Percentiles rank a stretch among this genome's conserved stretches.
These are phyloP conservation scores for Aureobasidium musti DNA, from an alignment of 2,329 filamentous ascomycete genomes.

Conservation along the genomic window DNA sequence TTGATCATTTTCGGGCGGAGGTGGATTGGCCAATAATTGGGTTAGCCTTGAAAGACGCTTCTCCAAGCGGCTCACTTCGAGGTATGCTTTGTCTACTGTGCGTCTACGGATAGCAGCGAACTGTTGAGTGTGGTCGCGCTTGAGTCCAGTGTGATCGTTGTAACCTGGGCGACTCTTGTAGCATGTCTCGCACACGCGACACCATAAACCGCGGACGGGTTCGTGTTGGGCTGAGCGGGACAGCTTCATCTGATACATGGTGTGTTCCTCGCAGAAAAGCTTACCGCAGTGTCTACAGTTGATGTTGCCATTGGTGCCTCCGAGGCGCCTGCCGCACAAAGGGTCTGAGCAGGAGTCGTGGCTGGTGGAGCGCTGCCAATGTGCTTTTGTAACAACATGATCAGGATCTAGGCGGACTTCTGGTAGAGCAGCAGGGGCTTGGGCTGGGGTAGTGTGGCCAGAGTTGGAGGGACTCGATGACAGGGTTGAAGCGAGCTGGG, in stretches of 20 bases:
- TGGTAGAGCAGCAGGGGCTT: conserved; percentile 35
- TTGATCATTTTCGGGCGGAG: conserved; percentile 60
- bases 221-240: conserved; percentile 87
- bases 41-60: conserved; percentile 91
- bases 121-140: conserved; percentile 68
- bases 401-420: conserved; percentile 68
- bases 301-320: conserved; percentile 76
- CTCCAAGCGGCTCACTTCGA: conserved; percentile 87
- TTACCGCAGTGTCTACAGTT: conserved; percentile 93
- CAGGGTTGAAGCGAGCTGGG: conserved; percentile 41
- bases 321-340: conserved; percentile 76
- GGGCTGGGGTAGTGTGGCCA: conserved; percentile 40
- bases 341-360: conserved; percentile 86
- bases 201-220: conserved; percentile 87
- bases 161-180: conserved; percentile 96
- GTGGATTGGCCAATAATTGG: conserved; percentile 73
- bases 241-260: conserved; percentile 99
- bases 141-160: conserved; percentile 68
- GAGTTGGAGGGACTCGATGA: conserved; percentile 35
- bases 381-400: conserved; percentile 79
- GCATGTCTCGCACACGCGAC: conserved; percentile 96
- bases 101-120: conserved; percentile 73
- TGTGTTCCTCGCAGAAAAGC: conserved; percentile 95
- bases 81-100: conserved; percentile 77
- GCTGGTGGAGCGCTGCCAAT: conserved; percentile 79